phyloP scores from a whole-genome alignment of 768 basidiomycete genomes.

The Jaapia argillacea region DNA sequence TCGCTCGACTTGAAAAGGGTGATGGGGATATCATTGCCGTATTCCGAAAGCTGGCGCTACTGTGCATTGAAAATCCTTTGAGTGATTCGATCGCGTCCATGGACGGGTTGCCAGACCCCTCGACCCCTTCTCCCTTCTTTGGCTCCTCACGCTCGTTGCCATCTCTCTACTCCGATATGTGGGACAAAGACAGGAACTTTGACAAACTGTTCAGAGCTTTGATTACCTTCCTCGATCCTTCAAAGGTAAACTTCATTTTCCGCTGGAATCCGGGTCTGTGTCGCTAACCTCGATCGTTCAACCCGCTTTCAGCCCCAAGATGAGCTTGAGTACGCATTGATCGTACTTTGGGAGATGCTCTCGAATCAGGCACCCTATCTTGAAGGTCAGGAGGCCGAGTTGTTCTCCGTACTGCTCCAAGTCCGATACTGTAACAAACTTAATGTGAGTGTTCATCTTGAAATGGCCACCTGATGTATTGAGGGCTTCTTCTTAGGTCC shows the following conservation, averaged over 20 bases:
- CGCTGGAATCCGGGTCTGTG: too few species aligned
- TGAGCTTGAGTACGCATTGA: slow-evolving; percentile 67
- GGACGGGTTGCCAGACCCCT: slow-evolving; percentile 32
- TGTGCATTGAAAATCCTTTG: slow-evolving; percentile 53
- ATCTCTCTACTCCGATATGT: slow-evolving; percentile 46
- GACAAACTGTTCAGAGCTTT: slow-evolving; percentile 61
- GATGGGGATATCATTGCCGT: slow-evolving; percentile 34
- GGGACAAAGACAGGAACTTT: slow-evolving; percentile 65
- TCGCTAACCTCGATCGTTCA: too few species aligned
- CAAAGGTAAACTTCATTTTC: slow-evolving; percentile 46
- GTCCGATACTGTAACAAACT: slow-evolving; percentile 65
- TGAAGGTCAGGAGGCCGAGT: slow-evolving; percentile 71
- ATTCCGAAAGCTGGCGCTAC: slow-evolving; percentile 56
- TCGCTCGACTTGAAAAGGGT: slow-evolving; percentile 42
- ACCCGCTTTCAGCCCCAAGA: slow-evolving; percentile 40
- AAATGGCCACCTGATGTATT: slow-evolving; percentile 3
- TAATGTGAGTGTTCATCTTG: slow-evolving; percentile 32
- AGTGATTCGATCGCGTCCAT: slow-evolving; percentile 37
- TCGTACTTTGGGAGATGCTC: slow-evolving; percentile 77
- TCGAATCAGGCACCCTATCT: slow-evolving; percentile 63
- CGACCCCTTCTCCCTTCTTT: slow-evolving; percentile 49
- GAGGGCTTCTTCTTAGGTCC: slow-evolving; percentile 49
- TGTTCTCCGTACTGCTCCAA: slow-evolving; percentile 61
- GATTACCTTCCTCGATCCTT: slow-evolving; percentile 48
- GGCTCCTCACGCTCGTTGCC: slow-evolving; percentile 28